Evolutionary conservation across 495 filamentous ascomycete genomes (phyloP).

Genomic region (Cladorrhinum samala): DNA sequence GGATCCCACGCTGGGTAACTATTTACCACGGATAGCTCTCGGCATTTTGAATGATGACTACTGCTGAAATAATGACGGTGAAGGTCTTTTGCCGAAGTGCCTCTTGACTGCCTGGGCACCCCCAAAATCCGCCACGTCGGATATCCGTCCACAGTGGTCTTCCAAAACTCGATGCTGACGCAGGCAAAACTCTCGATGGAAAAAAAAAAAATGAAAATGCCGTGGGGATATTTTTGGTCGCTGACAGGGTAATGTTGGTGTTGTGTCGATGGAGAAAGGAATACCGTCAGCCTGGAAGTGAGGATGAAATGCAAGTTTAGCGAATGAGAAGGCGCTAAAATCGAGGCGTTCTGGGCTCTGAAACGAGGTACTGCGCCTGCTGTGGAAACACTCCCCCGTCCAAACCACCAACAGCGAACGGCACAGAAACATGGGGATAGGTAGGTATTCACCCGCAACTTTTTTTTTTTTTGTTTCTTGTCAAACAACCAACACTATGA

Average conservation of each 20-base stretch:
- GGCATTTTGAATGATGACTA: conserved; percentile 6
- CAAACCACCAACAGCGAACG: not conserved
- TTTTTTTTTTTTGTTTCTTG: not conserved
- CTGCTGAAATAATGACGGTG: not conserved
- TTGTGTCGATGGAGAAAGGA: not conserved
- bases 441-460: no score
- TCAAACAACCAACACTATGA: not conserved
- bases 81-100: not conserved
- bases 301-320: not conserved
- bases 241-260: not conserved
- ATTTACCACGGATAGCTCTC: conserved; percentile 13
- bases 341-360: not conserved
- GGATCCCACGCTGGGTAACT: no score
- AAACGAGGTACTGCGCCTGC: not conserved
- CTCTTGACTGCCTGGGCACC: no score
- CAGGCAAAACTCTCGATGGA: no score
- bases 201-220: no score
- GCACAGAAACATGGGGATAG: not conserved
- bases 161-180: no score
- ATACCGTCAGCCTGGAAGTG: not conserved
- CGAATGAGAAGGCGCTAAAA: not conserved
- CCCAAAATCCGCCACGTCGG: no score
- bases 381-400: not conserved
- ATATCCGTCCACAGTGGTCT: no score
- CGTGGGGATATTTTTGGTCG: not conserved